Conservation (phyloP, 2,329 filamentous ascomycete species). For the Tolypocladium sp. region DNA sequence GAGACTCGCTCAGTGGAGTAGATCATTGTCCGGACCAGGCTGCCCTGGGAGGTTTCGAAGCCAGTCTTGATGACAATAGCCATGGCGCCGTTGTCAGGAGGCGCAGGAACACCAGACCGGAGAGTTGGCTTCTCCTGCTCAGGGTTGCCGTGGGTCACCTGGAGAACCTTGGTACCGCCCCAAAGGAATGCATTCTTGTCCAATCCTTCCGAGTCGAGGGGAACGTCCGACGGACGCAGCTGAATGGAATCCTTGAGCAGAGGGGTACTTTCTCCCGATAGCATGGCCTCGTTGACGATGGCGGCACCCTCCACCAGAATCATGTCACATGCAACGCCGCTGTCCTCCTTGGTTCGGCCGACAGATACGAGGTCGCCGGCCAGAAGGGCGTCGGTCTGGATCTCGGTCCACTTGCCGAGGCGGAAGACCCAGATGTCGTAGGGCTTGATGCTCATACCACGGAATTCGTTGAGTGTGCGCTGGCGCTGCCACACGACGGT, state of each 20-base stretch:
- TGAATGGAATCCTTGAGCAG: slow-evolving; percentile 94
- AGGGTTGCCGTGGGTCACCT: slow-evolving; percentile 79
- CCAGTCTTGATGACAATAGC: slow-evolving; percentile 95
- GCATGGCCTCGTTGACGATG: slow-evolving; percentile 98
- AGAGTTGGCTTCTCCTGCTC: slow-evolving; percentile 65
- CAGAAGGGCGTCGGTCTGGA: slow-evolving; percentile 82
- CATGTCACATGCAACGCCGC: slow-evolving; percentile 96
- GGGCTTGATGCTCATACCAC: slow-evolving; percentile 98
- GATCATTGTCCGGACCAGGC: slow-evolving; percentile 97
- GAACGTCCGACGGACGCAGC: slow-evolving; percentile 72
- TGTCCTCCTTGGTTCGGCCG: slow-evolving; percentile 89
- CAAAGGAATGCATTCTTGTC: slow-evolving; percentile 97
- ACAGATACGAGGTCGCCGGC: slow-evolving; percentile 92
- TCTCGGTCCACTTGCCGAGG: slow-evolving; percentile 77
- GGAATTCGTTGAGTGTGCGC: slow-evolving; percentile 90
- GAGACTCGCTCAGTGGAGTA: slow-evolving; percentile 98
- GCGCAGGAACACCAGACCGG: slow-evolving; percentile 67
- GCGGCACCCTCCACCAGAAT: slow-evolving; percentile 87
- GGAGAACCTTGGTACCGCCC: slow-evolving; percentile 94
- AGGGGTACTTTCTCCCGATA: slow-evolving; percentile 95
- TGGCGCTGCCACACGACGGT: slow-evolving; percentile 99
- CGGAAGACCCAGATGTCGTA: slow-evolving; percentile 91
- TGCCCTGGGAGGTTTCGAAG: slow-evolving; percentile 97
- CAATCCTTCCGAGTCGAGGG: slow-evolving; percentile 77
- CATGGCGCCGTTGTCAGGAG: slow-evolving; percentile 89